These are phyloP conservation scores for Sugiyamaella qingdaonensis DNA, from an alignment of 805 yeast species.

Conservation along the genomic window DNA sequence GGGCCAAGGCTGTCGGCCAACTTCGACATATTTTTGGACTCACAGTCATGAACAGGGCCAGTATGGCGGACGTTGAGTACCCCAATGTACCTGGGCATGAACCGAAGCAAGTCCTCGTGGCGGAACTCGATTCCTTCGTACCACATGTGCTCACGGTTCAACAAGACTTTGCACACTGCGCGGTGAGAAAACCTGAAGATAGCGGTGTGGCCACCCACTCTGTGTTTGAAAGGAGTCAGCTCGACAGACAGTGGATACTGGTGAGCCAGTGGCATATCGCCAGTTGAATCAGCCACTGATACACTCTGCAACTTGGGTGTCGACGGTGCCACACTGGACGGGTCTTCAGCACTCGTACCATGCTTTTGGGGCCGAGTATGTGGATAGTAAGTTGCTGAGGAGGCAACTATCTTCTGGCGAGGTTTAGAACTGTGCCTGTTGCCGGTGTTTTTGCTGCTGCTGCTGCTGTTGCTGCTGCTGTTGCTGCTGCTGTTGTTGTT, in stretches of 20 bases:
- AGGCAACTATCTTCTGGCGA: conserved; percentile 3
- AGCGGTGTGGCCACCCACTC: conserved; percentile 98
- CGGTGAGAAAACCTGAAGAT: conserved; percentile 85
- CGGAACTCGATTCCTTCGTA: conserved; percentile 80
- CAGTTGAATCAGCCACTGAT: not conserved
- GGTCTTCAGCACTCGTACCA: not conserved
- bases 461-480: no score
- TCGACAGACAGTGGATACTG: conserved; percentile 65
- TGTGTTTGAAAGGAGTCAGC: conserved; percentile 83
- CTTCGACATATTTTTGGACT: conserved; percentile 11
- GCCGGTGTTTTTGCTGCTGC: no score
- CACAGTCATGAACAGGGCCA: conserved; percentile 30
- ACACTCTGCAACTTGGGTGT: not conserved
- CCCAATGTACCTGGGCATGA: conserved; percentile 94
- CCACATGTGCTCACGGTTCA: conserved; percentile 85
- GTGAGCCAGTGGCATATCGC: not conserved
- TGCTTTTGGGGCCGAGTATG: conserved; percentile 12
- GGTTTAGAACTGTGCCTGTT: not conserved
- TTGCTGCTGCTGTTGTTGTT: no score
- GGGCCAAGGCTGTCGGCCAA: conserved; percentile 25
- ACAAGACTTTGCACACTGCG: conserved; percentile 91
- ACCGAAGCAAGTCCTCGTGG: conserved; percentile 71
- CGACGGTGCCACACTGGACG: not conserved
- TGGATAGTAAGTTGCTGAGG: conserved; percentile 21
- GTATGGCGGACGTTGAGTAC: conserved; percentile 87